Evolutionary conservation across 768 basidiomycete species (phyloP).

Genomic region (Dacryopinax primogenitus): DNA sequence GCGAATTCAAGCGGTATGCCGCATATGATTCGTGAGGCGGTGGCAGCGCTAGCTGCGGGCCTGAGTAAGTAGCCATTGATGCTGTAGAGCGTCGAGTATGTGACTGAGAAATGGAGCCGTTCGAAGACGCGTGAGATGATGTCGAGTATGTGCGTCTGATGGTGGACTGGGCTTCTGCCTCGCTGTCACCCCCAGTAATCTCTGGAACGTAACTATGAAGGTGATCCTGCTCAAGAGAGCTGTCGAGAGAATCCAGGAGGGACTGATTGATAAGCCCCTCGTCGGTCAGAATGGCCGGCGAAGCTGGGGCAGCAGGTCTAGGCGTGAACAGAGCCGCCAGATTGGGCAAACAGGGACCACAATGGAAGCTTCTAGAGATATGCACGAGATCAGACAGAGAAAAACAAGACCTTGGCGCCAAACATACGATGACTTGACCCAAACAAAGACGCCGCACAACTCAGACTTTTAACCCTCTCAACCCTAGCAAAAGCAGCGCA

Average conservation of each 20-base stretch:
- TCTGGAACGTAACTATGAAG: neutral
- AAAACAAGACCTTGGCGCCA: neutral
- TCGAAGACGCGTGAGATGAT: conserved; percentile 1
- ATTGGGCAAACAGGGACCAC: conserved; percentile 14
- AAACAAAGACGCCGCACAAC: neutral
- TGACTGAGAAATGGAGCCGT: neutral
- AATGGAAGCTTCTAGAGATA: neutral
- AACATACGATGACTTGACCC: neutral
- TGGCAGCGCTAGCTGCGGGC: neutral
- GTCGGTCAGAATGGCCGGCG: conserved; percentile 30
- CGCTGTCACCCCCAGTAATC: neutral
- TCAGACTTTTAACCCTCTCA: neutral
- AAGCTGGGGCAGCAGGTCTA: conserved; percentile 21
- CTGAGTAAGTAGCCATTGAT: neutral
- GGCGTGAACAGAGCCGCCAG: conserved; percentile 19
- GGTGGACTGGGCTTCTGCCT: neutral
- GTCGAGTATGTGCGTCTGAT: neutral
- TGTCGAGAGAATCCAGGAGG: conserved; percentile 68
- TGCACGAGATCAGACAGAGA: neutral
- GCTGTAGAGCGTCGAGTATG: neutral
- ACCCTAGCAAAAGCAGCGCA: neutral
- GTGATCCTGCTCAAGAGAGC: conserved; percentile 19
- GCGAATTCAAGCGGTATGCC: neutral
- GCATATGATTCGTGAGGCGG: neutral
- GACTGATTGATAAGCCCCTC: conserved; percentile 82